Evolutionary conservation across 164 flowering plant species (phyloP).

Genomic region (Kingdonia uniflora): DNA sequence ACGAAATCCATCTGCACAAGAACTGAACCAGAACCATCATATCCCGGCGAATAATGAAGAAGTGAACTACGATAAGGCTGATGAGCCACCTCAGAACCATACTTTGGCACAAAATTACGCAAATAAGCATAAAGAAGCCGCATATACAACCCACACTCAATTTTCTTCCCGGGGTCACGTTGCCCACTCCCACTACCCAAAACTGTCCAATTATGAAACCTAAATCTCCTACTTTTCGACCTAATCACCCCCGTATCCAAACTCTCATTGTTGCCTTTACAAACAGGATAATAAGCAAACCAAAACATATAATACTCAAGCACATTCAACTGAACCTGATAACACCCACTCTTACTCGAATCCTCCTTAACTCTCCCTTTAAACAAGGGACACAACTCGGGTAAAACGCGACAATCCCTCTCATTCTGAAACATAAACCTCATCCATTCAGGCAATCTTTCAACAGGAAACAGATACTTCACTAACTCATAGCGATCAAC

Average conservation of each 20-base stretch:
- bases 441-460: constrained; percentile 76
- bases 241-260: constrained; percentile 11
- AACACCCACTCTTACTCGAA: constrained; percentile 27
- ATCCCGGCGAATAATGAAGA: constrained; percentile 36
- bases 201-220: constrained; percentile 66
- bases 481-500: constrained; percentile 63
- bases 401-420: constrained; percentile 29
- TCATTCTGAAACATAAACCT: constrained; percentile 38
- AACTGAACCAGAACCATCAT: constrained; percentile 23
- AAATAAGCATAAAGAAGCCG: constrained; percentile 66
- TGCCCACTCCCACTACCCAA: constrained; percentile 23
- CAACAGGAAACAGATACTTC: constrained; percentile 66
- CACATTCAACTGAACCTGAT: constrained; percentile 71
- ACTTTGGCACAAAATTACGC: constrained; percentile 43
- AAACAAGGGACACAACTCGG: constrained; percentile 52
- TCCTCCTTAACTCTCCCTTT: constrained; percentile 39
- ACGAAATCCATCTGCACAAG: constrained; percentile 47
- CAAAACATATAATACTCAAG: constrained; percentile 83
- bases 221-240: constrained; percentile 24
- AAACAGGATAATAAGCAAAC: constrained; percentile 87
- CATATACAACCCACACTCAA: constrained; percentile 36
- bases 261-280: constrained; percentile 43
- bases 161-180: constrained; percentile 33
- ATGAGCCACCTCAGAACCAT: constrained; percentile 27
- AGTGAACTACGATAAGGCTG: constrained; percentile 64